Percentiles rank a stretch among this genome's conserved stretches.
Conservation (phyloP, 805 yeast genomes). For the Schizosaccharomyces octosporus region DNA sequence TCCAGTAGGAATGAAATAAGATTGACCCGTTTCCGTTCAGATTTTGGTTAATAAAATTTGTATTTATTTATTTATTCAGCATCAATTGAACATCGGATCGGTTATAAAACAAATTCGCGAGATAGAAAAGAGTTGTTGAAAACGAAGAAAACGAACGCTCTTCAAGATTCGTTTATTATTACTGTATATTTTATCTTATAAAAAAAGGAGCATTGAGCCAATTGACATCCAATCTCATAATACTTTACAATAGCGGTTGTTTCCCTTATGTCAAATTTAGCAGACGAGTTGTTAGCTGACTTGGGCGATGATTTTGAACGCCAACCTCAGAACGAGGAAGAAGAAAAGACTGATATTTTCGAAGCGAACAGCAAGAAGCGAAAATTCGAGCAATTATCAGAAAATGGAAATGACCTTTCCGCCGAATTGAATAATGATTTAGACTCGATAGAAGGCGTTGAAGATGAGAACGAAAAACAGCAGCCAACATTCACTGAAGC, state of each 20-base stretch:
- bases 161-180: no score
- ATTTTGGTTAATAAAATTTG: no score
- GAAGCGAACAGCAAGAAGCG: neutral
- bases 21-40: no score
- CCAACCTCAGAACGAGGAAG: conserved; percentile 4
- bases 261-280: conserved; percentile 13
- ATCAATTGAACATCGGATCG: no score
- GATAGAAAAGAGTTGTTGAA: no score
- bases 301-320: conserved; percentile 6
- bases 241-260: neutral
- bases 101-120: no score
- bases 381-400: neutral
- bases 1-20: no score
- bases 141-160: no score
- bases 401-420: neutral
- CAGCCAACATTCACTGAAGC: neutral
- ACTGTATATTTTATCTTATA: no score
- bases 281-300: conserved; percentile 19
- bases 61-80: no score
- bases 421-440: neutral
- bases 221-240: no score
- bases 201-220: no score
- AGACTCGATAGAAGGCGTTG: neutral
- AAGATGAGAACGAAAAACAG: neutral
- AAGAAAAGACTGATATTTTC: conserved; percentile 4